These are phyloP conservation scores for Colletotrichum sp. DNA, from an alignment of 2,329 filamentous ascomycete genomes.

Conservation along the genomic window DNA sequence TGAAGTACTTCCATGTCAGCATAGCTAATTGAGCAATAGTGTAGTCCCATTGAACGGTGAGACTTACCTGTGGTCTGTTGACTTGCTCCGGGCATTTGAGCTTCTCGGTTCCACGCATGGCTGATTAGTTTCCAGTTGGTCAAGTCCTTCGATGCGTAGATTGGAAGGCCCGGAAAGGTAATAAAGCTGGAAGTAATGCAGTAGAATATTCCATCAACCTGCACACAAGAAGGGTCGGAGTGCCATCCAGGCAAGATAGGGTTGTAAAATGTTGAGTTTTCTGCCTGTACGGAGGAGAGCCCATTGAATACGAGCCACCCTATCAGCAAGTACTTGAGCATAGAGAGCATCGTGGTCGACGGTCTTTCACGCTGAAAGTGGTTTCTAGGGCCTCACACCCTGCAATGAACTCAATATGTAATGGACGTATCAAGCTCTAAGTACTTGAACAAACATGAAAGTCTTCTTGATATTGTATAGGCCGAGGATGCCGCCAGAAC, in stretches of 20 bases:
- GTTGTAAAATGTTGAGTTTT: not conserved
- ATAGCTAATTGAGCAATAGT: not conserved
- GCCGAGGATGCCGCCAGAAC: accelerated
- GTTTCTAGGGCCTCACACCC: too few species aligned
- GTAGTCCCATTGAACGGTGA: accelerated
- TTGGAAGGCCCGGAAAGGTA: not conserved
- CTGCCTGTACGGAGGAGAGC: not conserved
- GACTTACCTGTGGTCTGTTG: not conserved
- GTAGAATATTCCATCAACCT: not conserved
- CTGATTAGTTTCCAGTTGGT: not conserved
- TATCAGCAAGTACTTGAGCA: not conserved
- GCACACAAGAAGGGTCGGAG: not conserved
- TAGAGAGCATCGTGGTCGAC: not conserved
- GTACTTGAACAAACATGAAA: accelerated
- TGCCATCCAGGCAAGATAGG: not conserved
- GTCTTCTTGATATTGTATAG: accelerated
- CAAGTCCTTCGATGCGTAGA: not conserved
- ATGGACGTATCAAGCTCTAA: not conserved
- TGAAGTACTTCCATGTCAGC: accelerated
- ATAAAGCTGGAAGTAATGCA: not conserved
- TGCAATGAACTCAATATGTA: too few species aligned
- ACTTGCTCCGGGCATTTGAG: not conserved
- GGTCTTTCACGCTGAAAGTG: not conserved
- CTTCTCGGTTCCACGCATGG: not conserved
- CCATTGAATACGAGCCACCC: not conserved